phyloP scores from a whole-genome alignment of 2,329 filamentous ascomycete genomes.

The Colletotrichum tropicicola region DNA sequence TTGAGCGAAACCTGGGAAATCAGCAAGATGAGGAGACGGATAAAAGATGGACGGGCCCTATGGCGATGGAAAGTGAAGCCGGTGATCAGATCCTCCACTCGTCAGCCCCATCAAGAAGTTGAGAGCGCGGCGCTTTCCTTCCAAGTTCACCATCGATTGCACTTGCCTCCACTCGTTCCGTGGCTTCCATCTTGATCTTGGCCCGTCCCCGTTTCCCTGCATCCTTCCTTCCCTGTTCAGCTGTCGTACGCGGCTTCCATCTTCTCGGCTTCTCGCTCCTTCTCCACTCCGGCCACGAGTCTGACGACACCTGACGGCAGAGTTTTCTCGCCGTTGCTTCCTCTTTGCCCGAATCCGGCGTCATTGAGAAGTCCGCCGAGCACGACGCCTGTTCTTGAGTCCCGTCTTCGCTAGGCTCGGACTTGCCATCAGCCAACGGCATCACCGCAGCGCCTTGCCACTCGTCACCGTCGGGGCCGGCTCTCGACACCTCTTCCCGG shows the following conservation, averaged over 20 bases:
- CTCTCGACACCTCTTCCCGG: slow-evolving; percentile 20
- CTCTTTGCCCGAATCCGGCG: slow-evolving; percentile 3
- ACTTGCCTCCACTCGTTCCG: background rate
- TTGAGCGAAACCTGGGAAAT: too few relatives aligned
- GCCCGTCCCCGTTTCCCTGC: background rate
- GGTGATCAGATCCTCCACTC: background rate
- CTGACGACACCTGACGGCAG: slow-evolving; percentile 15
- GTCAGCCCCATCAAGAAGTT: background rate
- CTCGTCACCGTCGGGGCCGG: background rate
- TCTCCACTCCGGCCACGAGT: slow-evolving; percentile 12
- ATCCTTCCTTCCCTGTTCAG: slow-evolving; percentile 13
- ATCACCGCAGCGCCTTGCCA: slow-evolving; percentile 13
- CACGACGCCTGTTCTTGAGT: background rate
- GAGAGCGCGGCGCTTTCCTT: slow-evolving; percentile 16
- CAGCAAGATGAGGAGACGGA: background rate
- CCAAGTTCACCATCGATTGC: background rate
- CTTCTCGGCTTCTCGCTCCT: background rate
- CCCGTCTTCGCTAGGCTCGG: slow-evolving; percentile 1
- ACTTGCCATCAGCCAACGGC: slow-evolving; percentile 7
- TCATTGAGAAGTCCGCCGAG: background rate
- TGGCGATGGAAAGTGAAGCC: background rate
- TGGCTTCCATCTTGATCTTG: background rate
- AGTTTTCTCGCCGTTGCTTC: slow-evolving; percentile 11
- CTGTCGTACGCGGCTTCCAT: background rate
- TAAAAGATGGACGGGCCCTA: background rate